These are phyloP conservation scores for Sisymbrium altissimum DNA, from an alignment of 345 rosid species.

Conservation along the genomic window DNA sequence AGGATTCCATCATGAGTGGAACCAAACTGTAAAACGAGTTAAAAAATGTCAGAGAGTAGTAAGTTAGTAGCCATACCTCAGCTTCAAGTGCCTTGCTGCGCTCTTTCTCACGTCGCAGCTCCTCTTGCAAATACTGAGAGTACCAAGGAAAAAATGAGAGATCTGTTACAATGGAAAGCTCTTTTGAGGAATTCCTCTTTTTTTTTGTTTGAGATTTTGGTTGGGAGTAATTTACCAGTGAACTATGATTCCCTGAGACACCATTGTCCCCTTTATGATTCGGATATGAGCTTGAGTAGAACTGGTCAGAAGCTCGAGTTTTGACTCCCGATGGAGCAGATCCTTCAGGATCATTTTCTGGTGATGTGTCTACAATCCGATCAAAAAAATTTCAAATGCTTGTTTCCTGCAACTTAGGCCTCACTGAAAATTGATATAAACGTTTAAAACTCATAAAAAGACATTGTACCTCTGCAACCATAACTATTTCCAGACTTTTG, in stretches of 20 bases:
- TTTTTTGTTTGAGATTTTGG: constrained; percentile 21
- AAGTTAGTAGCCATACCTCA: constrained; percentile 41
- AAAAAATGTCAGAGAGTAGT: background rate
- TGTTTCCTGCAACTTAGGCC: background rate
- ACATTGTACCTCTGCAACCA: constrained; percentile 43
- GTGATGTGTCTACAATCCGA: constrained; percentile 43
- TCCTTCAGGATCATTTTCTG: constrained; percentile 33
- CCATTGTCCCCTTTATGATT: constrained; percentile 29
- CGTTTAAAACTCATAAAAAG: background rate
- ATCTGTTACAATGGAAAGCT: background rate
- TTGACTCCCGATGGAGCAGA: constrained; percentile 30
- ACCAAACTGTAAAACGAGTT: background rate
- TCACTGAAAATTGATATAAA: background rate
- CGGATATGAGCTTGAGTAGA: constrained; percentile 27
- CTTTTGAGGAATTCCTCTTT: constrained; percentile 13
- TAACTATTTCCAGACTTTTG: constrained; percentile 35
- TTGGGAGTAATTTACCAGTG: constrained; percentile 6
- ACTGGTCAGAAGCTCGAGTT: constrained; percentile 40
- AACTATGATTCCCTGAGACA: constrained; percentile 33
- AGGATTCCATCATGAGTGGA: constrained; percentile 26
- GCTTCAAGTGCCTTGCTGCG: constrained; percentile 49
- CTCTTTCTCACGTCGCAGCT: constrained; percentile 46
- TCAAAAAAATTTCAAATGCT: constrained; percentile 25
- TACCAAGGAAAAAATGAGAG: background rate
- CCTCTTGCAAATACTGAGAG: constrained; percentile 28